phyloP scores from a whole-genome alignment of 257 asterid species.

The Lavandula angustifolia region DNA sequence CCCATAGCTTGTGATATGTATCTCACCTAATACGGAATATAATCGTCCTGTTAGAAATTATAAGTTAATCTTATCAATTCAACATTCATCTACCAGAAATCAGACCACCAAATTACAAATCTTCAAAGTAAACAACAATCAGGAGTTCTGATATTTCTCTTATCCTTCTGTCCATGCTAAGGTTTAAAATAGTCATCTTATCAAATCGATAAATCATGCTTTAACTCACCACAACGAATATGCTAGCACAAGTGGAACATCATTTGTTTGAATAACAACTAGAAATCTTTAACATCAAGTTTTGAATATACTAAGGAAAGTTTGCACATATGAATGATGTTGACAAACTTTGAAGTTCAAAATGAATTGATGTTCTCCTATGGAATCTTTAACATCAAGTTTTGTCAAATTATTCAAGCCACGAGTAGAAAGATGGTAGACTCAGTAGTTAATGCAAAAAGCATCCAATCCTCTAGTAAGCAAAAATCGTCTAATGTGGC shows the following conservation, averaged over 20 bases:
- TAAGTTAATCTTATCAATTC: not conserved
- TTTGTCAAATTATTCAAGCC: not conserved
- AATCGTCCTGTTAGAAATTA: not conserved
- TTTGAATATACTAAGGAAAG: not conserved
- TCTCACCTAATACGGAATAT: not conserved
- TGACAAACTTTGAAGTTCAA: not conserved
- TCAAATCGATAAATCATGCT: not conserved
- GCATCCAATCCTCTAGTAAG: constrained; percentile 6
- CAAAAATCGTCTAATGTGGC: constrained; percentile 11
- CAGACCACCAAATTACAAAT: not conserved
- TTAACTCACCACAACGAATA: not conserved
- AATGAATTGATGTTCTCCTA: constrained; percentile 7
- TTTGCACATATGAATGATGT: not conserved
- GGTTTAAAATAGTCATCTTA: not conserved
- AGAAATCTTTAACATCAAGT: not conserved
- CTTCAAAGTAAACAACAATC: not conserved
- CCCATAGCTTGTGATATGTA: not conserved
- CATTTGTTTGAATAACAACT: not conserved
- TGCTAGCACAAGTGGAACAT: not conserved
- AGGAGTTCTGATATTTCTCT: not conserved
- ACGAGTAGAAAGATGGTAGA: too few species aligned
- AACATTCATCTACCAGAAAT: not conserved
- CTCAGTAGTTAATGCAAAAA: too few species aligned
- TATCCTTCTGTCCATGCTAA: not conserved
- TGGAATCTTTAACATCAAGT: not conserved